Percentiles rank a stretch among this genome's conserved stretches.
Evolutionary conservation across 2,329 filamentous ascomycete species (phyloP).

Genomic region (Aureobasidium sp.): DNA sequence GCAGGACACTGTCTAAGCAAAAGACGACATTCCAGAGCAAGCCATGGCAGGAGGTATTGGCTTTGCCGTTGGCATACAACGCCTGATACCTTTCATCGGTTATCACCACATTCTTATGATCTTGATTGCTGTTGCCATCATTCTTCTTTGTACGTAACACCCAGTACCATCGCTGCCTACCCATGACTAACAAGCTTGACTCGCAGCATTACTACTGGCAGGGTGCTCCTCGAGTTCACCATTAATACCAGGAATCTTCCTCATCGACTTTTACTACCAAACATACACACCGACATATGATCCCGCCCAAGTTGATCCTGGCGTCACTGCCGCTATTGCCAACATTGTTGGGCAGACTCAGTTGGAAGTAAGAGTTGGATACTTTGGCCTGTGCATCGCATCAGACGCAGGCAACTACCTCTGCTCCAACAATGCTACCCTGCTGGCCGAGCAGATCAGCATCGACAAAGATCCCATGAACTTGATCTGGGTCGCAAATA

Average conservation of each 20-base stretch:
- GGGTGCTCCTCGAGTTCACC: constrained; percentile 96
- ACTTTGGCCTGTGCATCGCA: constrained; percentile 96
- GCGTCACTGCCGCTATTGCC: constrained; percentile 72
- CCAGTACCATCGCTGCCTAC: neutral
- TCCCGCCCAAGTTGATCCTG: constrained; percentile 84
- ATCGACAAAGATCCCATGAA: constrained; percentile 95
- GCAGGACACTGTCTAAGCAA: neutral
- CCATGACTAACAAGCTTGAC: constrained; percentile 10
- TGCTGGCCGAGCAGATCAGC: constrained; percentile 78
- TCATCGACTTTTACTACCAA: constrained; percentile 96
- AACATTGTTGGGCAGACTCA: constrained; percentile 82
- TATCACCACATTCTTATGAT: constrained; percentile 94
- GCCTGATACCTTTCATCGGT: constrained; percentile 53
- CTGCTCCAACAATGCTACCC: constrained; percentile 94
- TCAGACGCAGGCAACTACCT: constrained; percentile 84
- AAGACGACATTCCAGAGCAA: neutral
- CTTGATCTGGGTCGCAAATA: constrained; percentile 90
- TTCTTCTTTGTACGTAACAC: constrained; percentile 72
- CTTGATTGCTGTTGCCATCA: constrained; percentile 85
- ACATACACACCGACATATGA: constrained; percentile 73
- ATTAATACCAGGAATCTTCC: constrained; percentile 89
- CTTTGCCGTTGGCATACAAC: constrained; percentile 44
- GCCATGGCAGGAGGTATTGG: constrained; percentile 37
- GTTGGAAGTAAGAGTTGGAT: constrained; percentile 87
- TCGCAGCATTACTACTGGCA: constrained; percentile 74